Percentiles rank a stretch among this genome's conserved stretches.
Evolutionary conservation across 169 alveolate species (phyloP).

Genomic region (Plasmodium malariae): DNA sequence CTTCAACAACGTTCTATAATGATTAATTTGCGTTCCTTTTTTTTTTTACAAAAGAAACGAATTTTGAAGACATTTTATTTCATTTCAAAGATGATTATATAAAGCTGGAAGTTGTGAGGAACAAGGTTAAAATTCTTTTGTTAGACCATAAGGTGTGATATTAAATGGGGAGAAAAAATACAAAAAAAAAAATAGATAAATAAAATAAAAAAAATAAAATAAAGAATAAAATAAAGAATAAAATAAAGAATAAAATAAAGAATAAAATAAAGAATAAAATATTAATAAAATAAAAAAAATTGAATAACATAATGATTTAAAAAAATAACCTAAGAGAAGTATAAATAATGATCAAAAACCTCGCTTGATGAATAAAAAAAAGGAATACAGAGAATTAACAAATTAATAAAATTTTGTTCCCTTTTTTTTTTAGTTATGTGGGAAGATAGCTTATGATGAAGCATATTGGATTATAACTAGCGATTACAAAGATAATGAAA

Average conservation of each 20-base stretch:
- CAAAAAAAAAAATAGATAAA: neutral
- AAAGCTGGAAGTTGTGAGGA: slow-evolving; percentile 41
- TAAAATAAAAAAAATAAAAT: neutral
- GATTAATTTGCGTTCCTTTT: neutral
- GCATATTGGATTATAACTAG: slow-evolving; percentile 70
- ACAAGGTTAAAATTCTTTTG: slow-evolving; percentile 13
- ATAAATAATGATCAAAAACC: no score
- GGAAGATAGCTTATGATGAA: slow-evolving; percentile 34
- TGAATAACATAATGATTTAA: no score
- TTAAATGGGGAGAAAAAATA: neutral
- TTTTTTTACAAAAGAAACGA: slow-evolving; percentile 26
- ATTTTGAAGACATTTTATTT: slow-evolving; percentile 23
- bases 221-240: no score
- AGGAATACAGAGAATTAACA: neutral
- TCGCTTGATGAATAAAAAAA: neutral
- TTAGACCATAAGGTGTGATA: slow-evolving; percentile 38
- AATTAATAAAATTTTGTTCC: neutral
- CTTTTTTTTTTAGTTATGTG: slow-evolving; percentile 26
- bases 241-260: no score
- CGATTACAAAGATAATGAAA: slow-evolving; percentile 34
- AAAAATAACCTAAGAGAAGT: no score
- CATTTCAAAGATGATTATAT: slow-evolving; percentile 43
- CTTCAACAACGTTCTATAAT: neutral
- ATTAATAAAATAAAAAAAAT: no score
- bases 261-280: no score